phyloP scores from a whole-genome alignment of 1,284 basidiomycete genomes.

The Leccinum pallidistipes region DNA sequence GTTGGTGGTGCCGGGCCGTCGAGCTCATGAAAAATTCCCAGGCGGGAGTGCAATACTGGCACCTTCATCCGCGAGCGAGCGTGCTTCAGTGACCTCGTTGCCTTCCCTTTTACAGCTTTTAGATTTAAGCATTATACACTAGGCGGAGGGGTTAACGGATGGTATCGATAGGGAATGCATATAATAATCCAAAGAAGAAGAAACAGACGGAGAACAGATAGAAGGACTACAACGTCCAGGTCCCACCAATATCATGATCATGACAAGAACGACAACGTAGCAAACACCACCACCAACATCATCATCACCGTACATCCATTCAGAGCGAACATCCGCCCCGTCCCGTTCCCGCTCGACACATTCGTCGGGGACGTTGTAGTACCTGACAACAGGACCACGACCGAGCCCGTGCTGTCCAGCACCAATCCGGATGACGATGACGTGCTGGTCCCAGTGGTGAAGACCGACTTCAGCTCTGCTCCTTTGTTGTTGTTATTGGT shows the following conservation, averaged over 20 bases:
- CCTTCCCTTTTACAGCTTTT: too few relatives aligned
- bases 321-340: not conserved
- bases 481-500: not conserved
- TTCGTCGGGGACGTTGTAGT: not conserved
- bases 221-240: not conserved
- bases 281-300: not conserved
- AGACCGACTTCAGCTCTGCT: constrained; percentile 6
- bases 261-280: not conserved
- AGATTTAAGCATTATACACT: not conserved
- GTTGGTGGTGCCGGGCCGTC: too few relatives aligned
- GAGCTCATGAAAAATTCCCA: too few relatives aligned
- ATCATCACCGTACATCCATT: not conserved
- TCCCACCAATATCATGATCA: not conserved
- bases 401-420: constrained; percentile 23
- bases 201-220: not conserved
- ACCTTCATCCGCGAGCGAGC: too few relatives aligned
- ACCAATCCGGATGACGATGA: constrained; percentile 16
- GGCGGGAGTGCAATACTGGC: too few relatives aligned
- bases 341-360: not conserved
- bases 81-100: too few relatives aligned
- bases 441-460: constrained; percentile 16
- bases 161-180: not conserved
- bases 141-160: not conserved
- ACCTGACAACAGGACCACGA: constrained; percentile 18
- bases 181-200: not conserved